Conservation (phyloP, 164 flowering plant species). For the Taxillus chinensis region DNA sequence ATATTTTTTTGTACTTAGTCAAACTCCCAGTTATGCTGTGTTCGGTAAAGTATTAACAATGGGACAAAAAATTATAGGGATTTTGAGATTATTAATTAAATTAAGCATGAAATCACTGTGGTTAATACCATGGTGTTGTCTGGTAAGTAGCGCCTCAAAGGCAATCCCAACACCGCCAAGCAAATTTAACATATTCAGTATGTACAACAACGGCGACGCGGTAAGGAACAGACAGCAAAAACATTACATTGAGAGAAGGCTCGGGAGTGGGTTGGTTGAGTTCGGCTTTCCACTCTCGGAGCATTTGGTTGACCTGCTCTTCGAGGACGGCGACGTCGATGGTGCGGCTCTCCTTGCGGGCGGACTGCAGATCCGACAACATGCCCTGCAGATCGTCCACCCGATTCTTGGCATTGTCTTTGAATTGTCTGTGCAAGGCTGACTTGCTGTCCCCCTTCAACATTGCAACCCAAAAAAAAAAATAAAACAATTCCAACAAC, state of each 20-base stretch:
- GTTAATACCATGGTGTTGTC: no score
- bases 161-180: no score
- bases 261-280: conserved; percentile 93
- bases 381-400: conserved; percentile 91
- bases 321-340: conserved; percentile 62
- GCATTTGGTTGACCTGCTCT: conserved; percentile 97
- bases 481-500: conserved; percentile 7
- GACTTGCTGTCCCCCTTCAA: conserved; percentile 65
- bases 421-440: conserved; percentile 73
- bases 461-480: conserved; percentile 48
- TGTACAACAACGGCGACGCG: no score
- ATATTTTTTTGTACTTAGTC: no score
- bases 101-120: no score
- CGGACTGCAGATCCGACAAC: conserved; percentile 79
- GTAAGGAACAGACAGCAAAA: no score
- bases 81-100: no score
- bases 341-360: conserved; percentile 81
- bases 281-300: conserved; percentile 92
- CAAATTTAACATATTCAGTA: no score
- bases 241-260: conserved; percentile 26
- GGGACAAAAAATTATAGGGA: no score
- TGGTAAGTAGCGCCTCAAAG: no score
- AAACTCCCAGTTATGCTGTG: no score
- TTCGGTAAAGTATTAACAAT: no score
- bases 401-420: conserved; percentile 82